phyloP scores from a whole-genome alignment of 768 basidiomycete species.

The Hydnomerulius pinastri region DNA sequence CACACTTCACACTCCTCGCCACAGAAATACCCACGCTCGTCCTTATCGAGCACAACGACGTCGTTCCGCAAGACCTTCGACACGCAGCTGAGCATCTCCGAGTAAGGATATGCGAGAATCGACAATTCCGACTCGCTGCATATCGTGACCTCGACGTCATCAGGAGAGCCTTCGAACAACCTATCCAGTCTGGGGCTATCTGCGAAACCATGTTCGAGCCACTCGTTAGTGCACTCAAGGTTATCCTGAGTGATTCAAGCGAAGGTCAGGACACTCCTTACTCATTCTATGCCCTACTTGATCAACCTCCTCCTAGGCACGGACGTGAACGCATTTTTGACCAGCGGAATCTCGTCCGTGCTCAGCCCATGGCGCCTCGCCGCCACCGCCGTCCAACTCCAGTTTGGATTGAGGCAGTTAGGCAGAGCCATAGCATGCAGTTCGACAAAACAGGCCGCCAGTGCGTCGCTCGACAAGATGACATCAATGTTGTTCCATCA shows the following conservation, averaged over 20 bases:
- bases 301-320: conserved; percentile 19
- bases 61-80: conserved; percentile 53
- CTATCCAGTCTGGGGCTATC: conserved; percentile 49
- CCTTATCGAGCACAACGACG: conserved; percentile 62
- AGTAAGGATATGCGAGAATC: conserved; percentile 56
- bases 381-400: conserved; percentile 78
- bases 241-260: conserved; percentile 65
- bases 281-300: background rate
- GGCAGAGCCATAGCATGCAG: conserved; percentile 67
- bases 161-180: conserved; percentile 66
- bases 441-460: conserved; percentile 50
- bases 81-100: conserved; percentile 53
- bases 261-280: conserved; percentile 43
- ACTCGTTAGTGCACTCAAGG: conserved; percentile 64
- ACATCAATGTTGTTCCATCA: conserved; percentile 69
- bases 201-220: conserved; percentile 58
- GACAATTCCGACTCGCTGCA: conserved; percentile 73
- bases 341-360: conserved; percentile 64
- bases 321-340: conserved; percentile 51
- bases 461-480: conserved; percentile 63
- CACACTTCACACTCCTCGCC: conserved; percentile 65
- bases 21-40: conserved; percentile 69
- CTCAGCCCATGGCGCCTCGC: conserved; percentile 85
- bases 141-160: conserved; percentile 75
- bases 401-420: conserved; percentile 73